Percentiles rank a stretch among this genome's conserved stretches.
phyloP scores from a whole-genome alignment of 768 basidiomycete species.

The Tricholomella constricta region DNA sequence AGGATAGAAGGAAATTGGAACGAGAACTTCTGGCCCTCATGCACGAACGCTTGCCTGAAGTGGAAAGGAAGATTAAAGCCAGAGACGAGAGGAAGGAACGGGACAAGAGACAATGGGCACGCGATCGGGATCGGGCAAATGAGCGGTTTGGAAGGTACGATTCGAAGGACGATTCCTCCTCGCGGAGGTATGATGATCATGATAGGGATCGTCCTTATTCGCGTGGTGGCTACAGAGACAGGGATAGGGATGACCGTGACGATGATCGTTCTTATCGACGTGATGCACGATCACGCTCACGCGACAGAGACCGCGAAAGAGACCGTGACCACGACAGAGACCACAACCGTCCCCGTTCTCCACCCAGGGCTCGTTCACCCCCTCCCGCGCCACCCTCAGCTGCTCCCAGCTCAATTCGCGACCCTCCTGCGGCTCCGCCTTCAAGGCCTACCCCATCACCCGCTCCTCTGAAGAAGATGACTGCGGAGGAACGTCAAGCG shows the following conservation, averaged over 20 bases:
- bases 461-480: slow-evolving; percentile 74
- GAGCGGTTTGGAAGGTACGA: slow-evolving; percentile 75
- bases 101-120: slow-evolving; percentile 76
- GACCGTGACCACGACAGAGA: slow-evolving; percentile 42
- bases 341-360: slow-evolving; percentile 39
- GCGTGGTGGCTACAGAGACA: slow-evolving; percentile 12
- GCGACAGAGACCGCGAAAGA: slow-evolving; percentile 33
- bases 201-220: slow-evolving; percentile 27
- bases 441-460: slow-evolving; percentile 51
- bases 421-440: slow-evolving; percentile 52
- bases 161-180: slow-evolving; percentile 47
- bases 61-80: slow-evolving; percentile 82
- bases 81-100: slow-evolving; percentile 74
- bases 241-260: slow-evolving; percentile 40
- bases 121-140: slow-evolving; percentile 84
- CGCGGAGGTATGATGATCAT: slow-evolving; percentile 35
- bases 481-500: slow-evolving; percentile 78
- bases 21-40: slow-evolving; percentile 81
- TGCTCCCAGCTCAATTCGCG: slow-evolving; percentile 37
- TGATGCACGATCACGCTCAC: slow-evolving; percentile 30
- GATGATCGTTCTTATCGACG: slow-evolving; percentile 36
- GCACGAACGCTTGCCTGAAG: slow-evolving; percentile 90
- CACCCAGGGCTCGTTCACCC: slow-evolving; percentile 49
- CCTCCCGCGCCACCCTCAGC: slow-evolving; percentile 56
- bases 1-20: slow-evolving; percentile 85